Base-by-base conservation (phyloP, 2,329 filamentous ascomycete genomes). In the Coniochaeta sp. region DNA sequence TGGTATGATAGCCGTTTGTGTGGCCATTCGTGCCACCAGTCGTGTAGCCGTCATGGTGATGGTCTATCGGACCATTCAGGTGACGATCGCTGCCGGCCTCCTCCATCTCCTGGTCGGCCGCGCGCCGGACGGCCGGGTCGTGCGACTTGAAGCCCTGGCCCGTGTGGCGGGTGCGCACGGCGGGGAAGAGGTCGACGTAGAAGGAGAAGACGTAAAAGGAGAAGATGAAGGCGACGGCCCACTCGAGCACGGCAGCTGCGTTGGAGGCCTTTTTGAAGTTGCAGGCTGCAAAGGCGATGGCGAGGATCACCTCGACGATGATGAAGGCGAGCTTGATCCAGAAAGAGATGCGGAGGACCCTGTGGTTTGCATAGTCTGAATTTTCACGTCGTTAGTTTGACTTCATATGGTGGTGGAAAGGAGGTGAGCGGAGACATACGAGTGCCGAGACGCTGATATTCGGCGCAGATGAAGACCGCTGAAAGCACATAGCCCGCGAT, bases 171-270 rank as follows among this genome's bases (percentile, higher is more conserved):
- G 86, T 89, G 63, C 82, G 79, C 2, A 89, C 79, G 12, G 91
- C 90, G 0, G 95, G 95, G 64, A 90, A 81, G 57, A 99, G 85
- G 75, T 99, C 93, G 71, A 97, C 81, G 69, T 89, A 82, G 78
- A 96, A 98, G 63, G 89, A 91, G 64, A 93, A 82, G 63, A 96
- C 81, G 76, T 96, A 98, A 70, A 93, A 89, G 59, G 89, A 90
- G 76, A 93, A 97, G 70, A 96, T 80, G 69, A 96, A 86, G 34
- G 91, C 85, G 64, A 97, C 86, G 62, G 85, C 71, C 85, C 85
- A 88, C 76, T 98, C 93, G 34, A 97, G 73, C 58, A 96, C 77
- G 6, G 92, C 95, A 43, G 88, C 91, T 1, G 77, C 74, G 72
- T 95, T 88, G 67, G 80, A 81, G 26, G 79, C 68, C 9, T 75